Evolutionary conservation across 352 stramenopile genomes (phyloP).

Genomic region (Discostella stelligera): DNA sequence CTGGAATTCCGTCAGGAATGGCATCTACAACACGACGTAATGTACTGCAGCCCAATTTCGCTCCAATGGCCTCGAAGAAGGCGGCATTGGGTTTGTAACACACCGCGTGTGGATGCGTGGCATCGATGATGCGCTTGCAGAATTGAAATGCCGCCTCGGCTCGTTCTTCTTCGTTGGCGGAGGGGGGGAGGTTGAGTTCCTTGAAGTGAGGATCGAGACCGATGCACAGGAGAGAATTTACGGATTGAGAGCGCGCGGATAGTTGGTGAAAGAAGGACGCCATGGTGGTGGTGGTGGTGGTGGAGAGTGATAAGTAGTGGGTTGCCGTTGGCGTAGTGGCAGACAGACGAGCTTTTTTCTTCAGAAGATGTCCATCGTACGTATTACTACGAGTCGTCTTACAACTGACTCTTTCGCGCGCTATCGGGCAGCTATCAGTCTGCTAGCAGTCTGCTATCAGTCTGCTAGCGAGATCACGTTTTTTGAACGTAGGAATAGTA

Average conservation of each 20-base stretch:
- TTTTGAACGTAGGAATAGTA: no score
- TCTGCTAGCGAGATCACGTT: no score
- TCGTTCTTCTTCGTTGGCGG: slow-evolving; percentile 57
- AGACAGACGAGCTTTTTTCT: no score
- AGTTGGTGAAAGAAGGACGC: slow-evolving; percentile 80
- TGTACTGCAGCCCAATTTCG: slow-evolving; percentile 85
- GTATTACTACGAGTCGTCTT: no score
- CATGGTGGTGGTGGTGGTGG: not conserved
- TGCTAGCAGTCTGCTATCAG: no score
- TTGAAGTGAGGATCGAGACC: slow-evolving; percentile 93
- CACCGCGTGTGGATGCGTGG: slow-evolving; percentile 85
- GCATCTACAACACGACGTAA: slow-evolving; percentile 88
- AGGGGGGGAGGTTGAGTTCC: slow-evolving; percentile 48
- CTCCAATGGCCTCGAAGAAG: slow-evolving; percentile 94
- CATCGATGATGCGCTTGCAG: slow-evolving; percentile 92
- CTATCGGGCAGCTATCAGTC: no score
- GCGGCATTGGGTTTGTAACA: slow-evolving; percentile 99
- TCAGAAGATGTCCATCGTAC: no score
- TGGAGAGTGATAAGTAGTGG: not conserved
- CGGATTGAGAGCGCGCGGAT: slow-evolving; percentile 84
- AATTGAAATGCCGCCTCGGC: slow-evolving; percentile 91
- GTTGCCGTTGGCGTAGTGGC: no score
- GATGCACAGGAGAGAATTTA: slow-evolving; percentile 96
- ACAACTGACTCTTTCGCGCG: no score
- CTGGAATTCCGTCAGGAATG: slow-evolving; percentile 84